These are phyloP conservation scores for Raddia distichophylla DNA, from an alignment of 176 grass and related monocot genomes.

Conservation along the genomic window DNA sequence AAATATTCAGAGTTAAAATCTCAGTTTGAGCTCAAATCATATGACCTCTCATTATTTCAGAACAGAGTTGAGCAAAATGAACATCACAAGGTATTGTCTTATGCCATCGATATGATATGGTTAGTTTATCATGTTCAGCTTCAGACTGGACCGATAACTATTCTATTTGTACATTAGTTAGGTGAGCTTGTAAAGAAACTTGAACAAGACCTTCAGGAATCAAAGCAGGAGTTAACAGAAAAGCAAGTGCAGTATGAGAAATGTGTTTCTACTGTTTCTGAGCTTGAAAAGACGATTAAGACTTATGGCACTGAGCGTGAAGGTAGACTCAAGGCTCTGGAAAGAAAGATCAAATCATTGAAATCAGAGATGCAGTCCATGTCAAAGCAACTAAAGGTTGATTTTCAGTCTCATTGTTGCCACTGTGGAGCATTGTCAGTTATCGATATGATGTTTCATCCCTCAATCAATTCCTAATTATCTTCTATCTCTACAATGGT, in stretches of 20 bases:
- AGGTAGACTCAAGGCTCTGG: constrained; percentile 81
- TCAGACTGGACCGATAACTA: constrained; percentile 16
- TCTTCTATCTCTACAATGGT: not conserved
- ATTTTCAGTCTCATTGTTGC: constrained; percentile 36
- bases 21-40: constrained; percentile 90
- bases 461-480: constrained; percentile 27
- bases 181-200: constrained; percentile 87
- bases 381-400: constrained; percentile 88
- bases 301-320: constrained; percentile 84
- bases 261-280: constrained; percentile 65
- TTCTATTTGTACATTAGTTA: constrained; percentile 60
- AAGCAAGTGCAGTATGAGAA: constrained; percentile 68
- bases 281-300: constrained; percentile 74
- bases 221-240: constrained; percentile 63
- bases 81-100: constrained; percentile 84
- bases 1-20: constrained; percentile 71
- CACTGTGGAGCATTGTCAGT: not conserved
- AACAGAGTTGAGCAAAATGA: constrained; percentile 96
- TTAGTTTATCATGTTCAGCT: constrained; percentile 17
- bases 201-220: constrained; percentile 78
- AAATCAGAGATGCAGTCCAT: constrained; percentile 91
- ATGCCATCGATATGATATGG: constrained; percentile 28
- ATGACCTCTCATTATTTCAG: constrained; percentile 94
- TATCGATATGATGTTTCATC: constrained; percentile 14
- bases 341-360: constrained; percentile 78